Evolutionary conservation across 1,284 basidiomycete species (phyloP), one percentile per base, ranked within the genome.

Genomic region (Pseudozyma tsukubaensis): DNA sequence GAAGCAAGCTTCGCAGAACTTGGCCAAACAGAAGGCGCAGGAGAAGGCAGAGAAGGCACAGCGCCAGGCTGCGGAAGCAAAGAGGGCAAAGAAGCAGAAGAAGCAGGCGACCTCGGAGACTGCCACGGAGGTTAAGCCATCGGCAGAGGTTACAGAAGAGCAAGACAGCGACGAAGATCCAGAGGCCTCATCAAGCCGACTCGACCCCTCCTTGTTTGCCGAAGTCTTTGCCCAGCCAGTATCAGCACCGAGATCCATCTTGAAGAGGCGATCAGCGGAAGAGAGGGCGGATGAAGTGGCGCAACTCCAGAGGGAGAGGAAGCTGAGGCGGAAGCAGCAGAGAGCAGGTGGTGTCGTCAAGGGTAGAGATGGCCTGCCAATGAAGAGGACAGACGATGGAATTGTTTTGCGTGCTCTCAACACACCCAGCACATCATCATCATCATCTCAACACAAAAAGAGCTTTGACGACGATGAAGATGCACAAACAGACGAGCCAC

Each of bases 191-290:
- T 57, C 62, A 13, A 66, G 43, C 55, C 66, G 72, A 29, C 64
- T 82, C 1, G 79, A 82, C 24, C 80, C 80, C 1, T 72, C 79
- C 13, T 70, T 82, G 13, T 82, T 82, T 51, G 71, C 74, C 39
- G 48, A 75, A 24, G 74, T 77, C 0, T 80, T 82, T 43, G 57
- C 78, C 5, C 51, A 57, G 37, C 59, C 62, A 0, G 54, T 61
- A 14, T 60, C 76, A 29, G 63, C 76, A 2, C 65, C 66, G 11
- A 68, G 42, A 35, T 75, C 76, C 18, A 68, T 75, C 54, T 45
- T 77, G 40, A 76, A 73, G 48, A 64, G 51, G 37, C 58, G 59
- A 8, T 73, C 73, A 14, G 76, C 71, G 13, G 60, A 70, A 11
- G 68, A 64, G 29, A 36, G 59, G 16, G 54, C 65, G 13, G 67